Evolutionary conservation across 1,284 basidiomycete genomes (phyloP), one percentile per base, ranked within the genome.

Genomic region (Apiotrichum gamsii): DNA sequence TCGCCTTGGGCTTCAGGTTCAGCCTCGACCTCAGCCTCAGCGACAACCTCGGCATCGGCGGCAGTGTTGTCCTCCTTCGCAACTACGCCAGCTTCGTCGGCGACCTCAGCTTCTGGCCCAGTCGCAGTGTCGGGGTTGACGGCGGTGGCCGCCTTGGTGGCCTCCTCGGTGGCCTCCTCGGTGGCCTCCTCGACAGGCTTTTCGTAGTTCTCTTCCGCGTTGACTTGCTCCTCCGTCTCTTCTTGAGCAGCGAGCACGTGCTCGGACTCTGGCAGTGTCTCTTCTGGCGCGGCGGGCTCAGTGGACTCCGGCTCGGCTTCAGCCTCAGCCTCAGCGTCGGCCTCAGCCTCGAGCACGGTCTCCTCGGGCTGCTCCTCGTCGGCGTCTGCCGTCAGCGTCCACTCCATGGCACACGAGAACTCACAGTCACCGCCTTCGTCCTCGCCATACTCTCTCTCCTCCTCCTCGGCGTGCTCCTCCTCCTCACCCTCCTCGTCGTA

Each of bases 401-500:
- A 28, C 11, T 6, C 8, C 25, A 11, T 6, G 11, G 11, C 33
- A 42, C 25, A 19, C 32, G n/a, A n/a, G n/a, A 11, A 43, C n/a
- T 42, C 41, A 15, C 43, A 19, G 15, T 23, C 36, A 9, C 25
- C 42, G 9, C 24, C 39, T 16, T 31, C 30, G 18, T 21, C 43
- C 20, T 52, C 48, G 3, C 36, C 25, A 23, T 54, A 35, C 3
- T 43, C 56, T 18, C 32, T 35, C 23, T 43, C 45, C 14, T 48
- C 36, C 4, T 53, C 43, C 5, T 47, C 39, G 19, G 21, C n/a
- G 5, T 41, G 34, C 29, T 43, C 45, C 5, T 39, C 45, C 25
- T 52, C 47, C 18, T 39, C 45, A 20, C 51, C 47, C 18, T 25
- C 41, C 3, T 47, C 43, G 2, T 46, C 43, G 24, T 36, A 48